Conservation (phyloP, 208 protist species). For the Tritrichomonas musculus region DNA sequence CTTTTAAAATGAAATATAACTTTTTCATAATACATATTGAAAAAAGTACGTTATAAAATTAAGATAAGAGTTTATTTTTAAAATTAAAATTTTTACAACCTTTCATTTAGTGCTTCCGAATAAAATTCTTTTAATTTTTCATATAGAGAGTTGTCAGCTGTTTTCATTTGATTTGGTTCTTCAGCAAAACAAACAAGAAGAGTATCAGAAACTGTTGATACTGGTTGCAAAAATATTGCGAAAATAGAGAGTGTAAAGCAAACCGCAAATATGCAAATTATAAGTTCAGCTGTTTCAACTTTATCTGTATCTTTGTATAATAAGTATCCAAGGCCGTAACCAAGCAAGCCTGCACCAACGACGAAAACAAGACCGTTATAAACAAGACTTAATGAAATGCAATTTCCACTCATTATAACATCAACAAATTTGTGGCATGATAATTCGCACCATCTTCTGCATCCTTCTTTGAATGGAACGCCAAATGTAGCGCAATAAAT, state of each 20-base stretch:
- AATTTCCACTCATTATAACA: neutral
- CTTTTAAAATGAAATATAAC: too few relatives aligned
- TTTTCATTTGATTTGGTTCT: neutral
- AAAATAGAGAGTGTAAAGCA: neutral
- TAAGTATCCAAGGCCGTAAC: neutral
- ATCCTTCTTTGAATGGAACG: neutral
- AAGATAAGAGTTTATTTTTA: too few relatives aligned
- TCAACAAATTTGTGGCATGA: neutral
- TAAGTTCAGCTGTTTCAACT: too few relatives aligned
- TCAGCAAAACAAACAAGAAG: neutral
- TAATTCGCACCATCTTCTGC: neutral
- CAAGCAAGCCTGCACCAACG: neutral
- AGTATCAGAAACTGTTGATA: neutral
- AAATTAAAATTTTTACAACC: too few relatives aligned
- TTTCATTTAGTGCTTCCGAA: too few relatives aligned
- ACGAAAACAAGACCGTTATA: neutral
- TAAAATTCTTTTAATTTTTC: neutral
- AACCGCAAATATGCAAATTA: neutral
- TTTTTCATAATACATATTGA: too few relatives aligned
- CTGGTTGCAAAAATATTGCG: neutral
- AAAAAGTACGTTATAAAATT: too few relatives aligned
- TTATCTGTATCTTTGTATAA: neutral
- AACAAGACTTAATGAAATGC: neutral
- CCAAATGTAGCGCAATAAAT: neutral
- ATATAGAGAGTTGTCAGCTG: neutral